Evolutionary conservation across 2,329 filamentous ascomycete genomes (phyloP), one percentile per base, ranked within the genome.

Genomic region (Aspergillus aculeatinus): DNA sequence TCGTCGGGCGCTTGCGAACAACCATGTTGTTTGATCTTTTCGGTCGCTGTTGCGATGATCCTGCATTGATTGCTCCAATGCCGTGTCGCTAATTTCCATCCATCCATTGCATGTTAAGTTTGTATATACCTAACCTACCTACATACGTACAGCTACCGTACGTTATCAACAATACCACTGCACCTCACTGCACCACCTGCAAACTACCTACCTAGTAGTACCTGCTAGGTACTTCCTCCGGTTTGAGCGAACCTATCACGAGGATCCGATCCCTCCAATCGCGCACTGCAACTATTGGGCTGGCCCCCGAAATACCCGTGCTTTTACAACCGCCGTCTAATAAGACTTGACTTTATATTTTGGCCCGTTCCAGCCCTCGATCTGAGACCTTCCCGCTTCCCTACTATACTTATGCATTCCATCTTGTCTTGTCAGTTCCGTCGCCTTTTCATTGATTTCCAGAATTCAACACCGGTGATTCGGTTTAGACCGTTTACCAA

Each of bases 301-400:
- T 65, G 65, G 65, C 60, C 60, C 63, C 61, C 62, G 56, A 53
- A 55, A 55, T 47, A 44, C 39, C 60, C 48, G 33, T 62, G 39
- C 51, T 56, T 56, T 47, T 44, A 50, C 42, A 6, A 35, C 33
- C 14, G 48, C 31, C 25, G 35, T 51, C 44, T 55, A 35, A 55
- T 55, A 55, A 25, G 53, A 47, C 33, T 47, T 31, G 53, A 47
- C 33, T 47, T 31, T 55, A 44, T 44, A 55, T 47, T 19, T 48
- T 35, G 53, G 42, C 53, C 42, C 53, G 27, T 33, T 44, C 53
- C 48, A 47, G 44, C 47, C 47, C 29, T 48, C 21, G n/a, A 55
- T 48, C 44, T 25, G 53, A 44, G 42, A 44, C 48, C 29, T 55
- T 48, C 29, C 48, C n/a, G 10, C 29, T 55, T 29, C 27, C 11